Base-by-base conservation (phyloP, 1,284 basidiomycete genomes). In the Pholiota adiposa region DNA sequence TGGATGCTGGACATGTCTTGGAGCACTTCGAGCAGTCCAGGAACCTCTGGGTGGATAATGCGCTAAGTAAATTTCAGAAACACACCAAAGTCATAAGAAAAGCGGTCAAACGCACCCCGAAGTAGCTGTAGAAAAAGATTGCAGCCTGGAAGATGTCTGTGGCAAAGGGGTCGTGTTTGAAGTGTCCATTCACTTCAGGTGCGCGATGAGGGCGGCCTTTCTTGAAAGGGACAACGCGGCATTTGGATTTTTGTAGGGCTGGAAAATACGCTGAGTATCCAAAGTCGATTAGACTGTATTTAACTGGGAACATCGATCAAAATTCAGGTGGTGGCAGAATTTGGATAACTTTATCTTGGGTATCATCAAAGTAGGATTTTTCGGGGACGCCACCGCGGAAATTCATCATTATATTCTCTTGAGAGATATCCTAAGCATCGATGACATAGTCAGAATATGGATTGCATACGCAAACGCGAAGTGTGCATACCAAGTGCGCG, bases 321-420 rank as follows among this genome's bases (percentile, higher is more conserved):
- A 55, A 60, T 27, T 54, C 44, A 36, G 46, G 46, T n/a, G n/a
- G n/a, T n/a, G n/a, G n/a, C n/a, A n/a, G n/a, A n/a, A n/a, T n/a
- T n/a, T n/a, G n/a, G n/a, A n/a, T n/a, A n/a, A n/a, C n/a, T n/a
- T n/a, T n/a, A n/a, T n/a, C n/a, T n/a, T n/a, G n/a, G n/a, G n/a
- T 19, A 33, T 3, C 41, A 33, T 16, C 38, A 50, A 18, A 14
- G 3, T 9, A 38, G 29, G 19, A 43, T 9, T 25, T 34, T n/a
- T 29, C 1, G 23, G 29, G 57, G 51, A 54, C 43, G 18, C 3
- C 27, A 19, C 21, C 57, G 29, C 53, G 57, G n/a, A 50, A 48
- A 51, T 62, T 58, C 29, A 62, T 51, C 27, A 51, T 4, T 27
- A 62, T 58, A 46, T 59, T 62, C 18, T 62, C 60, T 11, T 50